These are phyloP conservation scores for Leptographium radiaticola DNA, from an alignment of 2,329 filamentous ascomycete genomes.

Conservation along the genomic window DNA sequence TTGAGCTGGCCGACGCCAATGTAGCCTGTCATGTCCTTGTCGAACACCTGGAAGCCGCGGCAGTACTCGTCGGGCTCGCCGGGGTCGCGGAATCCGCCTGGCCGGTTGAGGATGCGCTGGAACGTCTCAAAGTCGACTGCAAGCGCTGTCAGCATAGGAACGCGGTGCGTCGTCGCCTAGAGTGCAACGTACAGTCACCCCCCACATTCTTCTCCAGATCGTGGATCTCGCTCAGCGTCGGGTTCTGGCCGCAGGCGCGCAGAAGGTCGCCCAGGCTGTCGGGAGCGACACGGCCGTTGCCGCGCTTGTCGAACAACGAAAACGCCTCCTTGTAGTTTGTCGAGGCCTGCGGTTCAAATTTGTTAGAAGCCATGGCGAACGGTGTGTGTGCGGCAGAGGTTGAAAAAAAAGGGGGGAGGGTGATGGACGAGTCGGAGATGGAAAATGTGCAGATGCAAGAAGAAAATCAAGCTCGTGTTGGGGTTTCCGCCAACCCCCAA, in stretches of 20 bases:
- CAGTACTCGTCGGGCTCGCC: conserved; percentile 98
- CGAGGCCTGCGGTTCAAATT: conserved; percentile 47
- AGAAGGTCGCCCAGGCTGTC: conserved; percentile 86
- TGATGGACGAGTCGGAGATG: background rate
- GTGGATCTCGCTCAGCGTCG: conserved; percentile 81
- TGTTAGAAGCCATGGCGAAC: conserved; percentile 35
- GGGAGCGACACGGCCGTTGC: conserved; percentile 79
- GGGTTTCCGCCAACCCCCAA: too few relatives aligned
- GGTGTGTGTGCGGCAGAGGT: background rate
- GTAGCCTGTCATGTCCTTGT: conserved; percentile 97
- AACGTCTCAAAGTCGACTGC: conserved; percentile 97
- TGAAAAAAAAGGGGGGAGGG: background rate
- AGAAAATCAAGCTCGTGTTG: background rate
- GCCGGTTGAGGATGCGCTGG: conserved; percentile 90
- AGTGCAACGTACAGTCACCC: conserved; percentile 61
- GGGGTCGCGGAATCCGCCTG: conserved; percentile 94
- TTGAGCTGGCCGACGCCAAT: conserved; percentile 96
- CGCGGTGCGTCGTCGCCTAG: background rate
- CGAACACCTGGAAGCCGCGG: conserved; percentile 96
- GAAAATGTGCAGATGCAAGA: background rate
- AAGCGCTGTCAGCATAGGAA: background rate
- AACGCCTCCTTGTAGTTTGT: conserved; percentile 99
- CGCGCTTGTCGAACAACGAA: conserved; percentile 98
- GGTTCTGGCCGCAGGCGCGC: conserved; percentile 95
- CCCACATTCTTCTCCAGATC: conserved; percentile 87